Percentiles rank a stretch among this genome's conserved stretches.
Evolutionary conservation across 129 eudicot species (phyloP).

Genomic region (Apium graveolens): DNA sequence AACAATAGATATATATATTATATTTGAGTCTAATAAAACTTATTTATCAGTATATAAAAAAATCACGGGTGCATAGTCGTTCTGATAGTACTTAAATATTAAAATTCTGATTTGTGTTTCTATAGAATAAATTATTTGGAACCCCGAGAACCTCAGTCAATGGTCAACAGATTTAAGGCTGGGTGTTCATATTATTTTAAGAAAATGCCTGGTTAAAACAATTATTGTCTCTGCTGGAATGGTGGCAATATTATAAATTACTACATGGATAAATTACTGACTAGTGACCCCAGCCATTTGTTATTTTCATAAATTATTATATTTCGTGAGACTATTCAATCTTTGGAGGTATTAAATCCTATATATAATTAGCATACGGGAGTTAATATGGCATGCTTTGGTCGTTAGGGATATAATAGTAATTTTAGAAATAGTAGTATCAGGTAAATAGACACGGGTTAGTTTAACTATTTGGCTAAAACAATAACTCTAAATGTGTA

Average conservation of each 20-base stretch:
- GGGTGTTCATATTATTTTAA: background rate
- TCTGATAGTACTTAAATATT: too few species aligned
- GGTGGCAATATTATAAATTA: background rate
- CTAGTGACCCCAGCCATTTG: background rate
- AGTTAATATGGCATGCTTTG: too few species aligned
- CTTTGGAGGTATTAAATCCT: background rate
- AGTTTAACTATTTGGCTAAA: too few species aligned
- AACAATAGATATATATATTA: too few species aligned
- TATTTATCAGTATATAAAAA: background rate
- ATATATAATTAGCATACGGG: too few species aligned
- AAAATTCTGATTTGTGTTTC: background rate
- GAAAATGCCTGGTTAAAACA: background rate
- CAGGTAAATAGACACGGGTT: too few species aligned
- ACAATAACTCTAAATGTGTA: too few species aligned
- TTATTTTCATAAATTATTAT: too few species aligned
- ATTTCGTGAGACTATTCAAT: background rate
- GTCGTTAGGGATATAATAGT: too few species aligned
- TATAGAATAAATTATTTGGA: background rate
- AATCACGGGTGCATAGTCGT: background rate
- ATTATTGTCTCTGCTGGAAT: background rate
- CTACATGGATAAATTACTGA: background rate
- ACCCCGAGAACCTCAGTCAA: background rate
- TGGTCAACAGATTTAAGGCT: background rate
- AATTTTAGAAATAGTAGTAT: too few species aligned
- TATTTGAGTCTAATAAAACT: too few species aligned